phyloP scores from a whole-genome alignment of 257 asterid species.

The Lithospermum erythrorhizon region DNA sequence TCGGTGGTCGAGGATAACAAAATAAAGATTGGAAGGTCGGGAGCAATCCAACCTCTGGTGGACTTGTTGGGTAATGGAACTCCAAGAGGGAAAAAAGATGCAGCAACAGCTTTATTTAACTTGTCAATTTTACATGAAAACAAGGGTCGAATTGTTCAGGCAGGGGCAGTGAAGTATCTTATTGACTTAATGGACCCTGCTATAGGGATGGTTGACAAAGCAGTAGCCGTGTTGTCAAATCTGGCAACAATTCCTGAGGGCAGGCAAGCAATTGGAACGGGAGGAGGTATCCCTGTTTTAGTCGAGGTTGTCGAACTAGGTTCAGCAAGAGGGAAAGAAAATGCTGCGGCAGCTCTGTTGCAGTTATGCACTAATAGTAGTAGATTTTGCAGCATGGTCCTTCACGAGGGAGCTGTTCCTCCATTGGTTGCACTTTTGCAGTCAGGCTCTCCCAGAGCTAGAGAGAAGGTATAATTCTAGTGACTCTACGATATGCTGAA shows the following conservation, averaged over 20 bases:
- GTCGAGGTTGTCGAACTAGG: constrained; percentile 92
- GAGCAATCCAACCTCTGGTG: constrained; percentile 73
- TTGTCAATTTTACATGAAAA: constrained; percentile 58
- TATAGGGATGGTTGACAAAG: constrained; percentile 83
- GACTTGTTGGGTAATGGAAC: constrained; percentile 75
- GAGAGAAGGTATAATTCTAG: constrained; percentile 48
- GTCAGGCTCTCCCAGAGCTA: constrained; percentile 80
- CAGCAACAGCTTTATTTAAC: constrained; percentile 60
- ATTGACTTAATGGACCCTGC: constrained; percentile 90
- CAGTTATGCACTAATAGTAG: constrained; percentile 68
- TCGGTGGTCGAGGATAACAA: constrained; percentile 72
- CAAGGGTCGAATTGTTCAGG: constrained; percentile 62
- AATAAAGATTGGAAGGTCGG: constrained; percentile 63
- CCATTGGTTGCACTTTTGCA: constrained; percentile 70
- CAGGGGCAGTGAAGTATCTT: constrained; percentile 78
- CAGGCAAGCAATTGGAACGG: constrained; percentile 56
- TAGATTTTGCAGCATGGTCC: constrained; percentile 59
- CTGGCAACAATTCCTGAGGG: constrained; percentile 76
- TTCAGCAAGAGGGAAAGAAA: constrained; percentile 77
- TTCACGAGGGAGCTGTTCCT: constrained; percentile 82
- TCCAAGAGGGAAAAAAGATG: constrained; percentile 79
- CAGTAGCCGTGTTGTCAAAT: constrained; percentile 75
- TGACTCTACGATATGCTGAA: background rate
- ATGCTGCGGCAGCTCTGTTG: constrained; percentile 88
- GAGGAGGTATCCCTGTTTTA: constrained; percentile 64